Base-by-base conservation (phyloP, 2,329 filamentous ascomycete species). In the Berkeleyomyces basicola region DNA sequence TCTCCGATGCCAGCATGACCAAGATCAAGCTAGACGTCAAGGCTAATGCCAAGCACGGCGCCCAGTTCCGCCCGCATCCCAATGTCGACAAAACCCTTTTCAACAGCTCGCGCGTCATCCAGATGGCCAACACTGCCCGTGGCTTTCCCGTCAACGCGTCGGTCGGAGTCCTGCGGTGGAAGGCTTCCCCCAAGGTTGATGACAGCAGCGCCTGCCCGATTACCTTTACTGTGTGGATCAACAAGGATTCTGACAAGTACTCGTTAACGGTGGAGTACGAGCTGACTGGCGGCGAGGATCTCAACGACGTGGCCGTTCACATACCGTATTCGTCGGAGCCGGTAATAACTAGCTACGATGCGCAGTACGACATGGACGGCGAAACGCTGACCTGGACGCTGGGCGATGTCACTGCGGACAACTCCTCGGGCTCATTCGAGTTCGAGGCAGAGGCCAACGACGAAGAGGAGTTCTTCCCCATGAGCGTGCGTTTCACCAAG, bases 221-320 rank as follows among this genome's bases (percentile, higher is more conserved):
- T 70, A 93, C 88, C 44, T 97, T 99, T 73, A 96, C 90, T 1
- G 92, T 96, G 44, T 99, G 93, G 93, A 89, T 95, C 65, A 96
- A 96, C 75, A 90, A 91, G 74, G 87, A 88, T 58, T 83, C 86
- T 57, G 83, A 84, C 71, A 90, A 86, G 69, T 95, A 86, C 74
- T 95, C 88, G 67, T 83, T 99, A 70, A 99, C 92, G 1, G 83
- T 97, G 42, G 93, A 97, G 74, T 99, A 97, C 72, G 93, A 99
- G 73, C 82, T 96, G 65, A 92, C 88, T 0, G 88, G 90, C 60
- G 80, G 83, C 1, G 88, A 92, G 67, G 74, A 82, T 10, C 78
- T 99, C 64, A 86, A 84, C 66, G 90, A 97, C 70, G 92, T 97
- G 57, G 82, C 83, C 44, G 88, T 99, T 61, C 82, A 85, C 2